These are phyloP conservation scores for Sporothrix phasma DNA, from an alignment of 2,329 filamentous ascomycete genomes.

Conservation along the genomic window DNA sequence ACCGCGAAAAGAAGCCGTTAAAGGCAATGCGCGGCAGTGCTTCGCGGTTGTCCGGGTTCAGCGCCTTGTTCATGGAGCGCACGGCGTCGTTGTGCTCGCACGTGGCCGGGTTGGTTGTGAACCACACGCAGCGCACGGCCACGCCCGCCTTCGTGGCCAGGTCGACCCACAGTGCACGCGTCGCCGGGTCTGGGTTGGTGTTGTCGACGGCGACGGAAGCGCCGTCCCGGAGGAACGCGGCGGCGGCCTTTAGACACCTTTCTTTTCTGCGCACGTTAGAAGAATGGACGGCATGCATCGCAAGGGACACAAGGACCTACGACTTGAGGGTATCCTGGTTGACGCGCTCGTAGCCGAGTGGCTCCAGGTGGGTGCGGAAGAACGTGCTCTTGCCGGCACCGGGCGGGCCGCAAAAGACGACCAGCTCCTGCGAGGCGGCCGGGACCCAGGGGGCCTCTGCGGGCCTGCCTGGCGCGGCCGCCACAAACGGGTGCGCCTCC, in stretches of 20 bases:
- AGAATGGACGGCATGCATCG: too few relatives aligned
- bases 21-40: constrained; percentile 74
- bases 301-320: constrained; percentile 20
- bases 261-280: constrained; percentile 32
- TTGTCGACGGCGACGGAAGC: constrained; percentile 77
- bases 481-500: constrained; percentile 39
- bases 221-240: constrained; percentile 51
- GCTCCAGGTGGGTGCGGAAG: constrained; percentile 67
- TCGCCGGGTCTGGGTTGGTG: constrained; percentile 79
- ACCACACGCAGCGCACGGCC: constrained; percentile 76
- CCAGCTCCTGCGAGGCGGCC: constrained; percentile 58
- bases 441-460: constrained; percentile 38
- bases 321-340: constrained; percentile 87
- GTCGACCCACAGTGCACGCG: constrained; percentile 66
- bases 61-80: constrained; percentile 53
- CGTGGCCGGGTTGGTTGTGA: constrained; percentile 60
- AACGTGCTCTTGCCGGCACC: constrained; percentile 89
- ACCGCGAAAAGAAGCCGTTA: constrained; percentile 60
- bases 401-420: constrained; percentile 81
- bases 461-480: constrained; percentile 11
- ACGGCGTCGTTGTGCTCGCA: constrained; percentile 83
- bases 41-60: constrained; percentile 74
- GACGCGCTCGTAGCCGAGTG: constrained; percentile 69
- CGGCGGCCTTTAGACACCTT: constrained; percentile 63
- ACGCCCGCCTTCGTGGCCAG: constrained; percentile 61